A percentile compares a stretch with the other conserved stretches of the same genome.
Evolutionary conservation across 352 stramenopile genomes (phyloP).

Genomic region (Phytophthora brassicae): DNA sequence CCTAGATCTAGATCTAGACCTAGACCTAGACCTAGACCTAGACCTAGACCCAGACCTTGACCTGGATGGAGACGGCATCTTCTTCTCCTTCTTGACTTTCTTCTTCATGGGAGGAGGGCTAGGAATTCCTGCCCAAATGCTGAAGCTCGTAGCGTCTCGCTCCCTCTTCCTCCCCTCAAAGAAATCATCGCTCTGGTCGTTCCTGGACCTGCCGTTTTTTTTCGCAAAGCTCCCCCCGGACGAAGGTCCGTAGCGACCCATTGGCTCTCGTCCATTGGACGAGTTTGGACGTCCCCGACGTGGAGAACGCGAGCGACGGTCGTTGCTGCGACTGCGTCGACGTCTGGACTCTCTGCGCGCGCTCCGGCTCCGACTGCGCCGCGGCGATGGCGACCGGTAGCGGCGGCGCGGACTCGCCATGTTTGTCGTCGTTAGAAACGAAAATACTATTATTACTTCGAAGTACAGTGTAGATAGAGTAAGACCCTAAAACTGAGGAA

Average conservation of each 20-base stretch:
- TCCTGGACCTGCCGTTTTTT: slow-evolving; percentile 21
- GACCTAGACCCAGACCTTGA: slow-evolving; percentile 23
- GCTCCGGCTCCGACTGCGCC: slow-evolving; percentile 36
- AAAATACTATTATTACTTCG: too few relatives aligned
- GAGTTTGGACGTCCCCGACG: slow-evolving; percentile 25
- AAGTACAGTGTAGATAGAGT: too few relatives aligned
- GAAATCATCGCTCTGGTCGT: slow-evolving; percentile 59
- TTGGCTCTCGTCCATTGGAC: slow-evolving; percentile 29
- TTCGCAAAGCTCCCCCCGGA: slow-evolving; percentile 18
- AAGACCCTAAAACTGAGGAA: too few relatives aligned
- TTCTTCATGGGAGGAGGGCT: slow-evolving; percentile 62
- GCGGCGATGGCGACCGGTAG: slow-evolving; percentile 23
- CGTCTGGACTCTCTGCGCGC: slow-evolving; percentile 20
- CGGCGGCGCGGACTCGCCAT: slow-evolving; percentile 27
- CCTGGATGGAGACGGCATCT: slow-evolving; percentile 17
- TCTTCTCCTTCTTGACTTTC: slow-evolving; percentile 49
- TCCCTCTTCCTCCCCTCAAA: slow-evolving; percentile 75
- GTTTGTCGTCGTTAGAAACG: too few relatives aligned
- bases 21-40: slow-evolving; percentile 12
- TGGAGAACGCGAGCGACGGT: slow-evolving; percentile 27
- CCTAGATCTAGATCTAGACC: slow-evolving; percentile 19
- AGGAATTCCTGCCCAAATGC: slow-evolving; percentile 74
- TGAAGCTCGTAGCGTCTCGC: slow-evolving; percentile 60
- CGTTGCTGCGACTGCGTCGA: slow-evolving; percentile 23
- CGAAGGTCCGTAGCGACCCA: slow-evolving; percentile 33